Evolutionary conservation across 2,329 filamentous ascomycete species (phyloP), one percentile per base, ranked within the genome.

Genomic region (Shiraia sp.): DNA sequence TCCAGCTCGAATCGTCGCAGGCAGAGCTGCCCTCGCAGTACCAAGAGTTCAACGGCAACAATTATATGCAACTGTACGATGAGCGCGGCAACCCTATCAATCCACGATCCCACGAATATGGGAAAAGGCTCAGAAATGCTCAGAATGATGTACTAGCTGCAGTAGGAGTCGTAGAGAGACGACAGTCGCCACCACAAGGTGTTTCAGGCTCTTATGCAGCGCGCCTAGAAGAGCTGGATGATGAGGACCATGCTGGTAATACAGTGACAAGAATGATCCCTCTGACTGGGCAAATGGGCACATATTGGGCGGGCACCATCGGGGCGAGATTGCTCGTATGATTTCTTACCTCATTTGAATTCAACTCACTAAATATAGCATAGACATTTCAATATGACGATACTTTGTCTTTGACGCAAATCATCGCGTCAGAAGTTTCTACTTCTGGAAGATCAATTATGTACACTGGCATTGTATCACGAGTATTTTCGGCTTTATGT

Each of bases 101-200:
- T 36, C 66, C 70, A 9, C 54, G 60, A 25, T 69, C 70, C 9
- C 68, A 67, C 19, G 61, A 64, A 5, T 66, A 70, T 38, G 71
- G 70, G 24, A 63, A 70, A 24, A 62, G 59, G 19, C 59, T 74
- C 26, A 65, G 75, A 36, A 65, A 69, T 37, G 74, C 75, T 6
- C 72, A 75, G 40, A 78, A 78, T 32, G 72, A 75, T 48, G 69
- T 76, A 1, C 64, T 76, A 4, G 72, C 69, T 14, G 69, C 74
- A 0, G 72, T 77, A 8, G 75, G 74, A 14, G 73, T 77, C 1
- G 71, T 76, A 0, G 72, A 75, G 51, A 61, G 70, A 42, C 70
- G 59, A 8, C 51, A 39, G 12, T 54, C 59, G 17, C 59, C 59
- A 4, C 51, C 55, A 12, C 50, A 60, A 13, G 52, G 47, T 6